Evolutionary conservation across 805 yeast genomes (phyloP).

Genomic region (Novakomyces olei): DNA sequence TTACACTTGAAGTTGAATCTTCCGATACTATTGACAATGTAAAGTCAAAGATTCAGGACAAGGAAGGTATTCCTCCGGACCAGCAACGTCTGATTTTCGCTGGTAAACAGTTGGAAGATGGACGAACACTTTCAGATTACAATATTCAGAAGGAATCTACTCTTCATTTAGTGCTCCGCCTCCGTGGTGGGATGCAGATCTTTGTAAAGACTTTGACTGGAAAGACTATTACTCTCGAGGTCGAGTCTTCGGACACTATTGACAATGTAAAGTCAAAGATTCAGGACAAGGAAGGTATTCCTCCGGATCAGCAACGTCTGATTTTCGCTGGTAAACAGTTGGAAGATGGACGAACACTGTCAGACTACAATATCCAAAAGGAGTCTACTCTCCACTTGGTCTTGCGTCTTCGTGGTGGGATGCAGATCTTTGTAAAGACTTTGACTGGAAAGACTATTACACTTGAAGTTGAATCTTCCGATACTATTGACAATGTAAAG

Average conservation of each 20-base stretch:
- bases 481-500: conserved; percentile 94
- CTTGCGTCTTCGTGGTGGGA: conserved; percentile 95
- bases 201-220: conserved; percentile 79
- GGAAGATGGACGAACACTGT: conserved; percentile 84
- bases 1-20: conserved; percentile 83
- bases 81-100: conserved; percentile 92
- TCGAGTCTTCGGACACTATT: conserved; percentile 92
- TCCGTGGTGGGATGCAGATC: conserved; percentile 96
- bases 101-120: conserved; percentile 90
- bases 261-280: conserved; percentile 94
- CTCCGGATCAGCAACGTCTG: conserved; percentile 94
- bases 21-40: conserved; percentile 96
- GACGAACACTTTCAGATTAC: conserved; percentile 88
- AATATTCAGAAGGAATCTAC: conserved; percentile 97
- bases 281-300: conserved; percentile 94
- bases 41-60: conserved; percentile 90
- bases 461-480: conserved; percentile 86
- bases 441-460: conserved; percentile 81
- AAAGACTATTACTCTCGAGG: conserved; percentile 77
- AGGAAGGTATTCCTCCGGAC: conserved; percentile 96
- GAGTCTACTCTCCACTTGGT: conserved; percentile 93
- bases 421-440: conserved; percentile 82
- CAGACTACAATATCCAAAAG: conserved; percentile 96
- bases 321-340: conserved; percentile 91
- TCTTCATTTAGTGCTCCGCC: conserved; percentile 83